phyloP scores from a whole-genome alignment of 2,329 filamentous ascomycete genomes.

The Claviceps monticola region DNA sequence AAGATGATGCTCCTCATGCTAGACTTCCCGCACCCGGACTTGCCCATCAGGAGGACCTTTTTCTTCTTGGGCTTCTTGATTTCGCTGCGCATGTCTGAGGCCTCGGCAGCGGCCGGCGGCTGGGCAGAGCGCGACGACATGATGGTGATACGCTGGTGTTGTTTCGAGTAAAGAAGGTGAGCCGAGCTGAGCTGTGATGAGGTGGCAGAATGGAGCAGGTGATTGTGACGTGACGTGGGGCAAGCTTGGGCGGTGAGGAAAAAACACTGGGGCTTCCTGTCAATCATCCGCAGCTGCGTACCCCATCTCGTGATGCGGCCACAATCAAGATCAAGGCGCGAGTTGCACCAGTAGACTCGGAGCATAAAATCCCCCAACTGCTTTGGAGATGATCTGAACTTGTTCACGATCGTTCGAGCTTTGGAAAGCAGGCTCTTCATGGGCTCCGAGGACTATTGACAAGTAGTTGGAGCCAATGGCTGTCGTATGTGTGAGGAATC shows the following conservation, averaged over 20 bases:
- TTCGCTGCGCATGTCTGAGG: constrained; percentile 29
- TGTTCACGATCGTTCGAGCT: no score
- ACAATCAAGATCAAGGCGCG: no score
- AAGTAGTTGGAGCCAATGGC: no score
- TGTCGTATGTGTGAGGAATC: no score
- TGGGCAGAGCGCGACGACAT: constrained; percentile 7
- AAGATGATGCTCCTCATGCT: constrained; percentile 99
- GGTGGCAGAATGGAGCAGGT: neutral
- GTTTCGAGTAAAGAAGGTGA: neutral
- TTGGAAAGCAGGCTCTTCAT: no score
- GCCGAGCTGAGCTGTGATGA: neutral
- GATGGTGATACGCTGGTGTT: constrained; percentile 1
- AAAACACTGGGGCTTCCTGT: neutral
- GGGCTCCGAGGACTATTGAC: no score
- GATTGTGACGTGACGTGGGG: constrained; percentile 1
- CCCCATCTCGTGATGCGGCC: no score
- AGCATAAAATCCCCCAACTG: no score
- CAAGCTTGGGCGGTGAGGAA: constrained; percentile 1
- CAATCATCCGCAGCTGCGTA: no score
- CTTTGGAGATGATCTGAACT: no score
- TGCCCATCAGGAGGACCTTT: constrained; percentile 83
- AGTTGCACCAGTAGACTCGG: no score
- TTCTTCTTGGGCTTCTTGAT: constrained; percentile 66
- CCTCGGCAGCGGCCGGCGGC: neutral
- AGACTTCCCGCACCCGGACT: constrained; percentile 93